Evolutionary conservation across 2,329 filamentous ascomycete genomes (phyloP), one percentile per base, ranked within the genome.

Genomic region (Diaporthe sp.): DNA sequence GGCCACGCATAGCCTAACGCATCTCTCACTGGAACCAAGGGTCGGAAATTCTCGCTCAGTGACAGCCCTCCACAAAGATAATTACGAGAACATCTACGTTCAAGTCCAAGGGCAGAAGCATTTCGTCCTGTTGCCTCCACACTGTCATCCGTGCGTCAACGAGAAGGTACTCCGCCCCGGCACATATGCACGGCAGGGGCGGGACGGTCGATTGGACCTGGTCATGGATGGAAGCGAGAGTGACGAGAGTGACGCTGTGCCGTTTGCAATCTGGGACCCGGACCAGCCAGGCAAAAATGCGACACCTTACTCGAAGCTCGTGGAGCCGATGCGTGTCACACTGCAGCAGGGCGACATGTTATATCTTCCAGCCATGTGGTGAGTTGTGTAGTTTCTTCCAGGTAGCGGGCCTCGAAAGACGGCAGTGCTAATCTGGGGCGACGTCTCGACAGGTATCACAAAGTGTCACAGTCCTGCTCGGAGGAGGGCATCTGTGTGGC

Each of bases 71-170:
- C 95, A 97, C 84, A 94, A 93, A 80, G 95, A 97, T 84, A 94
- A 94, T 80, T 96, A 96, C 82, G 94, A 97, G 83, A 97, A 97
- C 82, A 88, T 97, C 0, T 97, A 96, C 82, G 93, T 95, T 1
- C 94, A 96, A 80, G 83, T 96, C 19, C 83, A 91, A 0, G 95
- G 94, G 0, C 85, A 85, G 74, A 97, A 97, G 82, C 91, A 94
- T 79, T 97, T 97, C 79, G 89, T 92, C 0, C 86, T 97, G 1
- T 84, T 97, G 1, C 93, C 94, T n/a, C 92, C 94, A 0, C 82
- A 93, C 1, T 94, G 91, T 77, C 90, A 92, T 78, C 87, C 93
- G 0, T 94, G 92, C 77, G 91, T 95, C 58, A 91, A 91, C 75
- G 94, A 96, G 84, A 85, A 84, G 78, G 79, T 81, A 0, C 85